Percentiles rank a stretch among this genome's conserved stretches.
These are phyloP conservation scores for Metschnikowia lochheadii DNA, from an alignment of 805 yeast genomes.

Conservation along the genomic window DNA sequence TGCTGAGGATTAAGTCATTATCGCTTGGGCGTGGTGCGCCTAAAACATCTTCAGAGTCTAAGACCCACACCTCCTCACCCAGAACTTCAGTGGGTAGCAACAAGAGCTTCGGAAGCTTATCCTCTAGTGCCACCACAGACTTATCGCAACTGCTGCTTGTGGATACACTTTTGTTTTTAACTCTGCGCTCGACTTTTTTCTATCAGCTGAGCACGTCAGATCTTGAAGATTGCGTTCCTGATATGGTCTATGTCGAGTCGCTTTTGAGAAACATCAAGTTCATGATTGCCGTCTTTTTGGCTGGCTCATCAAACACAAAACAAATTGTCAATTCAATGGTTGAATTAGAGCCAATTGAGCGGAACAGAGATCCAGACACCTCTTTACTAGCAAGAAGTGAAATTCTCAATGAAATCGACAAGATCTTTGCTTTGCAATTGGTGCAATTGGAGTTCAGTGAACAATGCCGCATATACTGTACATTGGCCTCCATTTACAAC, in stretches of 20 bases:
- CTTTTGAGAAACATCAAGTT: constrained; percentile 60
- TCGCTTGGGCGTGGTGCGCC: constrained; percentile 35
- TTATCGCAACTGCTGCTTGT: constrained; percentile 26
- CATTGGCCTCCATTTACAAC: constrained; percentile 61
- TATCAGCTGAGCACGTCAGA: constrained; percentile 47
- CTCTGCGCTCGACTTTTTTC: constrained; percentile 24
- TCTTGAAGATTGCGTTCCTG: constrained; percentile 77
- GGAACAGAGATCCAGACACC: constrained; percentile 4
- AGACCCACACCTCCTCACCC: constrained; percentile 24
- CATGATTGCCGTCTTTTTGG: constrained; percentile 48
- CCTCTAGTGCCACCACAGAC: constrained; percentile 28
- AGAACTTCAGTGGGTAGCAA: constrained; percentile 30
- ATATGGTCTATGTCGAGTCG: constrained; percentile 69
- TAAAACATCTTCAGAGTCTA: constrained; percentile 40
- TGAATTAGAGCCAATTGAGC: constrained; percentile 3
- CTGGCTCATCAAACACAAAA: constrained; percentile 39
- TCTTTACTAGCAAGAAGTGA: constrained; percentile 30
- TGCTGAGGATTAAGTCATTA: constrained; percentile 24
- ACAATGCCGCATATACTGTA: constrained; percentile 60
- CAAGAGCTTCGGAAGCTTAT: constrained; percentile 19
- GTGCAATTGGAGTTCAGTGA: constrained; percentile 37
- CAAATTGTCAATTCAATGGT: constrained; percentile 44
- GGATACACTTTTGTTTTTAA: constrained; percentile 30
- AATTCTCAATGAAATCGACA: constrained; percentile 38
- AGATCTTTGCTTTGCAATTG: constrained; percentile 33